Evolutionary conservation across 2,329 filamentous ascomycete genomes (phyloP), one percentile per base, ranked within the genome.

Genomic region (Chrysoporthe puriensis): DNA sequence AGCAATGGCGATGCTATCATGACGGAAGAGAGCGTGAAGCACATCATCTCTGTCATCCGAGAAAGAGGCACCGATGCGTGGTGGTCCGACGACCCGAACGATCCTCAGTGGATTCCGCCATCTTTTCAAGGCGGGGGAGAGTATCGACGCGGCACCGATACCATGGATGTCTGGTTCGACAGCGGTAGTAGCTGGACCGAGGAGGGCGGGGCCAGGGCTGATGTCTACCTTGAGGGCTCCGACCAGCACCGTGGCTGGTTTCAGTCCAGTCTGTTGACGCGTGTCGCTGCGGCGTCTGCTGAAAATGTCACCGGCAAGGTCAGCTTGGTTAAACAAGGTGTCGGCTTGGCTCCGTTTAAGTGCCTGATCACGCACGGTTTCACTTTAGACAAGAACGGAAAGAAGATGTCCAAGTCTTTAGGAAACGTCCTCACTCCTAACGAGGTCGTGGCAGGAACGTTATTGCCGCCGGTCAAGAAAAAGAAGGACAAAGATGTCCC

Each of bases 161-260:
- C 96, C 0, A 99, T 99, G 96, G 96, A 99, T 77, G 96, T 99
- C 11, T 99, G 96, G 96, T 99, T 99, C 73, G 96, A 99, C 77
- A 98, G 96, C 72, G 96, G 96, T 6, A 97, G 92, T 62, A 97
- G 93, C 75, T 99, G 96, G 96, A 91, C 84, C 4, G 84, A 87
- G 75, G 83, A 81, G 40, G 73, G 78, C 9, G 75, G 77, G 40
- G 76, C 65, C 71, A 89, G 77, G 34, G 93, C 93, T 0, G 94
- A 99, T 76, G 86, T 98, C 34, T 98, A 97, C 76, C 86, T 98
- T 2, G 96, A 99, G 80, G 96, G 96, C 43, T 92, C 91, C 3
- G 96, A 99, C 77, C 96, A 99, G 77, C 96, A 99, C 78, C 91
- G 96, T 50, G 96, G 96, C 42, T 99, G 96, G 96, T 99, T 99